Conservation (phyloP, 192 early-diverging fungal species). For the Piromyces sp. region DNA sequence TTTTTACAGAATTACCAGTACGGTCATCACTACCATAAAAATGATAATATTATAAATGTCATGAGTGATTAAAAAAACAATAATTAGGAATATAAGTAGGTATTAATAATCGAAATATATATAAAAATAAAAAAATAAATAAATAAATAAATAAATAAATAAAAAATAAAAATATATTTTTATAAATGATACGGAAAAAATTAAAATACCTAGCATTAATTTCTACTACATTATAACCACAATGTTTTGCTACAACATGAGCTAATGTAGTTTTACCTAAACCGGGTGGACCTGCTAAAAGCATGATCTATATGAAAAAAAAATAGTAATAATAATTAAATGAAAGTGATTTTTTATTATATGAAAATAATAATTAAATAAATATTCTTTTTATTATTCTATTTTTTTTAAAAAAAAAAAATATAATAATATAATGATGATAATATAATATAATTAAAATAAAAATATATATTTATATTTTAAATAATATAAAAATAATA, state of each 20-base stretch:
- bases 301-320: constrained; percentile 19
- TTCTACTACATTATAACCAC: constrained; percentile 79
- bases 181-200: too few species aligned
- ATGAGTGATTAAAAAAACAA: too few species aligned
- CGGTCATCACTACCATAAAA: constrained; percentile 69
- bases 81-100: background rate
- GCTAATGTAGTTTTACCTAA: constrained; percentile 94
- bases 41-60: too few species aligned
- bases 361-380: too few species aligned
- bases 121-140: background rate
- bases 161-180: too few species aligned
- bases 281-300: constrained; percentile 82
- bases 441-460: too few species aligned
- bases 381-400: background rate
- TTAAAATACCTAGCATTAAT: constrained; percentile 55
- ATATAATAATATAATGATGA: too few species aligned
- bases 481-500: too few species aligned
- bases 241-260: constrained; percentile 73
- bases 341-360: too few species aligned
- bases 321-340: background rate
- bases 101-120: too few species aligned
- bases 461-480: too few species aligned
- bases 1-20: constrained; percentile 50
- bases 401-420: too few species aligned
- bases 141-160: constrained; percentile 3